These are phyloP conservation scores for Fragilaria crotonensis DNA, from an alignment of 108 stramenopile genomes.

Conservation along the genomic window DNA sequence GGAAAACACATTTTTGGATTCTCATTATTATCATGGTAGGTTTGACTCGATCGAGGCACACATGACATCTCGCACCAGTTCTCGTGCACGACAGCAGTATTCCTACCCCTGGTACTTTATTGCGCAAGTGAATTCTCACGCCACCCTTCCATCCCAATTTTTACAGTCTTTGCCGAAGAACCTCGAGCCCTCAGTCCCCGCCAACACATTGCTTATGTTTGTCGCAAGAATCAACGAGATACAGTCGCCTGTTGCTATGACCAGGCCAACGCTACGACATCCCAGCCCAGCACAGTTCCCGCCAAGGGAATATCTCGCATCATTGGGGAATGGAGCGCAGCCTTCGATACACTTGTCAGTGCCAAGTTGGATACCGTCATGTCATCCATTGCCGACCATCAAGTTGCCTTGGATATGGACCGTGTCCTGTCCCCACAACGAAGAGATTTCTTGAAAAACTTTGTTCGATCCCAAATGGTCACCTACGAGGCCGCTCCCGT, in stretches of 20 bases:
- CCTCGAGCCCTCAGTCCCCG: constrained; percentile 45
- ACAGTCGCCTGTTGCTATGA: constrained; percentile 44
- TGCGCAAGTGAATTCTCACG: no score
- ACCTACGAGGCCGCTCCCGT: constrained; percentile 35
- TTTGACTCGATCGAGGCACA: constrained; percentile 3
- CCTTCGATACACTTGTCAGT: constrained; percentile 41
- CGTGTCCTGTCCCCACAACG: constrained; percentile 30
- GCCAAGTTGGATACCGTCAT: constrained; percentile 34
- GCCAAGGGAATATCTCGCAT: constrained; percentile 41
- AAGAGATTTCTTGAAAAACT: constrained; percentile 44
- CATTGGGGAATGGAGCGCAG: constrained; percentile 63
- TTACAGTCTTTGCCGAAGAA: constrained; percentile 43
- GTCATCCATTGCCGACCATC: constrained; percentile 29
- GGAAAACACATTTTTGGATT: constrained; percentile 48
- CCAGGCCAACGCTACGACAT: constrained; percentile 24
- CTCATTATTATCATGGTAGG: constrained; percentile 53
- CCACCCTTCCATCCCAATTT: no score
- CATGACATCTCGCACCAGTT: no score
- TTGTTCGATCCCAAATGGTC: constrained; percentile 66
- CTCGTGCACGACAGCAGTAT: no score
- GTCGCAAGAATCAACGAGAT: constrained; percentile 22
- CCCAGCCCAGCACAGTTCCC: no score
- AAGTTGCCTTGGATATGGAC: constrained; percentile 24
- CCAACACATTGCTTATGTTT: constrained; percentile 65
- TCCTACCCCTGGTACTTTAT: no score